Evolutionary conservation across 495 filamentous ascomycete species (phyloP).

Genomic region (Penicillium herquei): DNA sequence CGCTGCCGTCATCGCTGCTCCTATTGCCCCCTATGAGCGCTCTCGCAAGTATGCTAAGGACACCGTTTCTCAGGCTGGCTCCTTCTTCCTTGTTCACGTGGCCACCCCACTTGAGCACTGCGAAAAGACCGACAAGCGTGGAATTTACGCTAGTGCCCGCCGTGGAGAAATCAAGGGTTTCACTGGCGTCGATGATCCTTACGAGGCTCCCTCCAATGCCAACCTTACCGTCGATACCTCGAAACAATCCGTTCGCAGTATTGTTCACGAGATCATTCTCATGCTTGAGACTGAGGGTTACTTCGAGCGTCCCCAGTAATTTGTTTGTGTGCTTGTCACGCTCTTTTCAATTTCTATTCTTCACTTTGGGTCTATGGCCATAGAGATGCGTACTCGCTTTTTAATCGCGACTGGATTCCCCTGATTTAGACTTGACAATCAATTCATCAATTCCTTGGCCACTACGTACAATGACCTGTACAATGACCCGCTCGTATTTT

Average conservation of each 20-base stretch:
- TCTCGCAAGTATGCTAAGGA: constrained; percentile 75
- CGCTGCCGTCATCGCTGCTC: constrained; percentile 92
- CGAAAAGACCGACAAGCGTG: constrained; percentile 92
- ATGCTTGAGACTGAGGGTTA: constrained; percentile 89
- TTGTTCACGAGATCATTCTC: constrained; percentile 95
- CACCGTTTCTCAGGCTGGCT: constrained; percentile 79
- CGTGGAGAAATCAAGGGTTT: constrained; percentile 95
- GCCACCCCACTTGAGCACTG: constrained; percentile 87
- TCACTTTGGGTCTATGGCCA: constrained; percentile 12
- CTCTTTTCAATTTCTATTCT: constrained; percentile 17
- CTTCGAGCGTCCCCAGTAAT: constrained; percentile 41
- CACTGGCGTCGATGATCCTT: constrained; percentile 97
- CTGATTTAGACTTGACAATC: constrained; percentile 6
- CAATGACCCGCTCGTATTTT: background rate
- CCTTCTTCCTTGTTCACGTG: constrained; percentile 93
- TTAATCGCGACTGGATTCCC: constrained; percentile 28
- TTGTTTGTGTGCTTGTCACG: constrained; percentile 11
- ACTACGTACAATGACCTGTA: background rate
- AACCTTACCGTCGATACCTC: constrained; percentile 81
- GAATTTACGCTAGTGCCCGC: constrained; percentile 83
- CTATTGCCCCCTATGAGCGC: constrained; percentile 91
- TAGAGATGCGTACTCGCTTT: constrained; percentile 22
- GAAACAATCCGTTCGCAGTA: constrained; percentile 84
- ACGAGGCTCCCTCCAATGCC: constrained; percentile 80
- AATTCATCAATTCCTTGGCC: constrained; percentile 2